Conservation (phyloP, 805 yeast species). For the Komagataella populi region DNA sequence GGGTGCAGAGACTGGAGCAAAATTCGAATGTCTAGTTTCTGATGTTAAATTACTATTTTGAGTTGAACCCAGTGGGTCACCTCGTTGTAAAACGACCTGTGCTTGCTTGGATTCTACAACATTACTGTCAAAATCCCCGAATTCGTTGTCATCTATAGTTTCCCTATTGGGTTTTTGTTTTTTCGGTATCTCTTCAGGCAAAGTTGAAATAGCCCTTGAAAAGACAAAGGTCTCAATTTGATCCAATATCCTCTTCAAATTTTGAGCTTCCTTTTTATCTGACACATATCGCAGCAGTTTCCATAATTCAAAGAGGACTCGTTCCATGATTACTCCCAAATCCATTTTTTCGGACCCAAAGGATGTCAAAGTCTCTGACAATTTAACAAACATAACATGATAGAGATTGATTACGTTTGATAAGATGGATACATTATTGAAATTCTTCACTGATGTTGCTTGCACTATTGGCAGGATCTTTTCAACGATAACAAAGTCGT, state of each 20-base stretch:
- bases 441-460: constrained; percentile 18
- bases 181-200: neutral
- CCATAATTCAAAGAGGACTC: constrained; percentile 21
- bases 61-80: neutral
- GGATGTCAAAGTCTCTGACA: constrained; percentile 9
- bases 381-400: constrained; percentile 13
- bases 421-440: constrained; percentile 16
- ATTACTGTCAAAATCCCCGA: constrained; percentile 4
- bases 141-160: neutral
- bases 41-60: neutral
- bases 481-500: constrained; percentile 58
- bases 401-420: constrained; percentile 16
- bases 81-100: neutral
- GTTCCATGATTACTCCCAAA: constrained; percentile 11
- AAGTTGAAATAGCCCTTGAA: neutral
- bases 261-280: constrained; percentile 3
- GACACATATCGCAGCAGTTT: constrained; percentile 13
- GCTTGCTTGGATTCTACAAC: neutral
- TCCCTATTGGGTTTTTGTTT: neutral
- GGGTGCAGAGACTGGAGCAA: neutral
- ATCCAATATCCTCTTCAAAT: neutral
- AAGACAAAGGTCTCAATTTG: neutral
- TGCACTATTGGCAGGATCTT: constrained; percentile 66
- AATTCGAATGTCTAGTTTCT: neutral
- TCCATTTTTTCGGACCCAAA: constrained; percentile 1